Conservation (phyloP, 257 asterid species). For the Solanum neorickii region DNA sequence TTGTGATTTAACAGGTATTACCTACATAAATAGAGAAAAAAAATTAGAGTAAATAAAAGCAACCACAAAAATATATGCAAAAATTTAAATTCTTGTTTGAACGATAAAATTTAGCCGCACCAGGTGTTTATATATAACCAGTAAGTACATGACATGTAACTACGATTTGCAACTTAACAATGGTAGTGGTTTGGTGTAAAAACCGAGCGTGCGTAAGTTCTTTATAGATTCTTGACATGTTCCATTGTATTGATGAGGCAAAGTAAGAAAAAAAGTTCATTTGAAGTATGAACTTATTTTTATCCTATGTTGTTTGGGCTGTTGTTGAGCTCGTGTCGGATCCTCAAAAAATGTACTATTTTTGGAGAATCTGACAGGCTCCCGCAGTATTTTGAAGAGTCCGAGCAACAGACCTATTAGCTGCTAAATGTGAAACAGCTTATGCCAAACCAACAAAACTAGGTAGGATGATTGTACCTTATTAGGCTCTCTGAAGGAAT, state of each 20-base stretch:
- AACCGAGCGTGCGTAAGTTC: neutral
- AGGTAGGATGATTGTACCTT: slow-evolving; percentile 29
- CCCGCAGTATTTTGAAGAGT: neutral
- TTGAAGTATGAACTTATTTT: neutral
- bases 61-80: neutral
- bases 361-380: neutral
- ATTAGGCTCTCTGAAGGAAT: slow-evolving; percentile 52
- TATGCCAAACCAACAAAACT: neutral
- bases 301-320: neutral
- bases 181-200: neutral
- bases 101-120: neutral
- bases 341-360: neutral
- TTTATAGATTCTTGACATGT: neutral
- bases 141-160: neutral
- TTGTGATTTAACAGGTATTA: slow-evolving; percentile 29
- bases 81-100: neutral
- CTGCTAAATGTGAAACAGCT: neutral
- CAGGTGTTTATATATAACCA: neutral
- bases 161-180: neutral
- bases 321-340: neutral
- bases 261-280: neutral
- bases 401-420: neutral
- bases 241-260: neutral
- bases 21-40: slow-evolving; percentile 29
- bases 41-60: neutral